Conservation (phyloP, 129 eudicot species). For the Apium graveolens region DNA sequence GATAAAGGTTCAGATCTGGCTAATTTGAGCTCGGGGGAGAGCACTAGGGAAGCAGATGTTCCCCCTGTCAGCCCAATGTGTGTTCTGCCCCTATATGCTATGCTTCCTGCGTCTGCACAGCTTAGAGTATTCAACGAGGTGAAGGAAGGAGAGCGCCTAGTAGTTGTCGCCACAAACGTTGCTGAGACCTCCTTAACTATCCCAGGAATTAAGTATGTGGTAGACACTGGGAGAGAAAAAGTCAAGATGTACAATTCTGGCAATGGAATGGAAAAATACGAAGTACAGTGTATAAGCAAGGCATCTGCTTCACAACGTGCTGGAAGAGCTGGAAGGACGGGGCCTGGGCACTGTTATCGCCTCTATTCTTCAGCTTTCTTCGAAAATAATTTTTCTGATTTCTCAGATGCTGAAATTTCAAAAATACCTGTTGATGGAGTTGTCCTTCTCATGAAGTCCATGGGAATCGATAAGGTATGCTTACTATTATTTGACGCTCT, state of each 20-base stretch:
- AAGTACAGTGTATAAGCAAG: slow-evolving; percentile 90
- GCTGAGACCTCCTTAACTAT: slow-evolving; percentile 96
- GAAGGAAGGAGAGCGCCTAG: slow-evolving; percentile 71
- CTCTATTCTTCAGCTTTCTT: slow-evolving; percentile 86
- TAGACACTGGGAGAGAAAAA: slow-evolving; percentile 92
- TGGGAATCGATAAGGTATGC: slow-evolving; percentile 74
- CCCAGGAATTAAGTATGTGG: slow-evolving; percentile 92
- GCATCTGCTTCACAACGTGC: slow-evolving; percentile 97
- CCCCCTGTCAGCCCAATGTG: slow-evolving; percentile 36
- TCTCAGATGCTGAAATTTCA: slow-evolving; percentile 68
- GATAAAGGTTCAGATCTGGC: slow-evolving; percentile 15
- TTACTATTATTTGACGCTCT: neutral
- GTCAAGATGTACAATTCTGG: slow-evolving; percentile 64
- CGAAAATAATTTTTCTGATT: slow-evolving; percentile 50
- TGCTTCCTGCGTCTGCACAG: slow-evolving; percentile 94
- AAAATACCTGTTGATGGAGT: slow-evolving; percentile 95
- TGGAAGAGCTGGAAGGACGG: slow-evolving; percentile 98
- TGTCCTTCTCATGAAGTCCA: slow-evolving; percentile 91
- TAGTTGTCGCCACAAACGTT: slow-evolving; percentile 92
- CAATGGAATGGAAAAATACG: slow-evolving; percentile 81
- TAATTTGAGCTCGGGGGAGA: neutral
- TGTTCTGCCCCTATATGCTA: slow-evolving; percentile 87
- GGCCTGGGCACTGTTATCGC: slow-evolving; percentile 96
- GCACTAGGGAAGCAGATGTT: slow-evolving; percentile 11
- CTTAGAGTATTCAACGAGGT: slow-evolving; percentile 80